Percentiles rank a stretch among this genome's conserved stretches.
phyloP scores from a whole-genome alignment of 805 yeast genomes.

The Nakazawaea laoshanensis region DNA sequence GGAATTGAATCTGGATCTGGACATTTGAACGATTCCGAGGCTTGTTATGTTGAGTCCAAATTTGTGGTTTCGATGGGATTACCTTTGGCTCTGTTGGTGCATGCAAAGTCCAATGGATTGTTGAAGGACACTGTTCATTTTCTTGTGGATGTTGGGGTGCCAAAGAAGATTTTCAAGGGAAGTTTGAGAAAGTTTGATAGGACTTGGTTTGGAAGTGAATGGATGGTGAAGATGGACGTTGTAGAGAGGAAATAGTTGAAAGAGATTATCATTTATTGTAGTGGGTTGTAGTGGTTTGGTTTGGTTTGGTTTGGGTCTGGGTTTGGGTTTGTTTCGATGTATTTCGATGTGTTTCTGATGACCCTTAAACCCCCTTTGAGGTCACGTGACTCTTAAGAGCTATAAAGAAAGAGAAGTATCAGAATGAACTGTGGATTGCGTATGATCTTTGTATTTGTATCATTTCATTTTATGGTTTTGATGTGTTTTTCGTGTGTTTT shows the following conservation, averaged over 20 bases:
- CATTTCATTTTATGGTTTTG: no score
- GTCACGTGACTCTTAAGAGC: no score
- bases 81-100: slow-evolving; percentile 56
- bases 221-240: slow-evolving; percentile 16
- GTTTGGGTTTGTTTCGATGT: no score
- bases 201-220: slow-evolving; percentile 18
- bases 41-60: slow-evolving; percentile 29
- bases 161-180: slow-evolving; percentile 42
- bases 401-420: no score
- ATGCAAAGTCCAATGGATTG: slow-evolving; percentile 50
- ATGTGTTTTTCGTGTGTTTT: no score
- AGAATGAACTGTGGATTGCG: no score
- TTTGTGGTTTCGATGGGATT: slow-evolving; percentile 67
- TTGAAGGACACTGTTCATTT: slow-evolving; percentile 47
- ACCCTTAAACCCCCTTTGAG: no score
- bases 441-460: no score
- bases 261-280: no score
- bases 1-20: slow-evolving; percentile 86
- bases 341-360: no score
- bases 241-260: slow-evolving; percentile 1
- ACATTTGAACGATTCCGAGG: slow-evolving; percentile 22
- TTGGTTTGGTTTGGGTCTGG: no score
- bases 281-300: no score
- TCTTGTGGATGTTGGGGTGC: slow-evolving; percentile 65
- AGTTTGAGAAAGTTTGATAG: slow-evolving; percentile 40